phyloP scores from a whole-genome alignment of 129 eudicot species.

The Flaveria sonorensis region DNA sequence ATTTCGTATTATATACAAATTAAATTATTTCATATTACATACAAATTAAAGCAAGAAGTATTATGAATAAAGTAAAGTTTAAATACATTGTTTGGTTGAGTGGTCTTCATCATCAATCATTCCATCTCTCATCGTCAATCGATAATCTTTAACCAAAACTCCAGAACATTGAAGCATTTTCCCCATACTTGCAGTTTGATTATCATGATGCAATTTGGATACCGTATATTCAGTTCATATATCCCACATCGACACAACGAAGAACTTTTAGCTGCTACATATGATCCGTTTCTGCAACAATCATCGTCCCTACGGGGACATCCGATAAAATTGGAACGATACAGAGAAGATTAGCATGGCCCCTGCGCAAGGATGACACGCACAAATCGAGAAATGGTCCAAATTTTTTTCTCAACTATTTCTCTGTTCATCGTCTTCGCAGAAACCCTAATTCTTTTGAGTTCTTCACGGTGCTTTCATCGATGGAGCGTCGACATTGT shows the following conservation, averaged over 20 bases:
- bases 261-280: neutral
- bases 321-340: conserved; percentile 40
- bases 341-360: conserved; percentile 40
- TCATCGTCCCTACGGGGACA: conserved; percentile 26
- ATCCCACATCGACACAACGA: neutral
- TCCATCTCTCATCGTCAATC: too few species aligned
- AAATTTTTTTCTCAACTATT: neutral
- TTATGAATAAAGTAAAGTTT: too few species aligned
- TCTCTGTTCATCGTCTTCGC: neutral
- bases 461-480: too few species aligned
- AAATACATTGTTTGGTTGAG: too few species aligned
- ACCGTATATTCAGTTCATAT: neutral
- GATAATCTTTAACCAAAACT: too few species aligned
- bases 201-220: too few species aligned
- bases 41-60: too few species aligned
- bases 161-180: neutral
- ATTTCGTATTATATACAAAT: too few species aligned
- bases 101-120: neutral
- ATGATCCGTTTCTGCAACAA: too few species aligned
- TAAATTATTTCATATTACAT: too few species aligned
- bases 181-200: too few species aligned
- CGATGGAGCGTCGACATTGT: too few species aligned
- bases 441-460: neutral
- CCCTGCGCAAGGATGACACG: conserved; percentile 40
- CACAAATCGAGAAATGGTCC: conserved; percentile 27